Evolutionary conservation across 192 early-diverging fungal species (phyloP).

Genomic region (Backusella morwellensis): DNA sequence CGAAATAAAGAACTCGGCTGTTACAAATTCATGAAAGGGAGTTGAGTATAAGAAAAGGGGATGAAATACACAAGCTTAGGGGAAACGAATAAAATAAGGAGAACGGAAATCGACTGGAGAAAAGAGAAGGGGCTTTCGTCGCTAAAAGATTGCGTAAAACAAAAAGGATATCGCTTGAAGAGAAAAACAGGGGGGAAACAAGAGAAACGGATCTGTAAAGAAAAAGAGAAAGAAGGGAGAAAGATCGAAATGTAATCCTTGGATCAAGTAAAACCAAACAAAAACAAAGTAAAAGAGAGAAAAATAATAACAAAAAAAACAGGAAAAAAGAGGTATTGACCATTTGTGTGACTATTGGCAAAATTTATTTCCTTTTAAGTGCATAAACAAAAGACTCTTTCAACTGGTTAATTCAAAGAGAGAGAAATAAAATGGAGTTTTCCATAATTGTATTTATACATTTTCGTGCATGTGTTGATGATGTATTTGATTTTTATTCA

Average conservation of each 20-base stretch:
- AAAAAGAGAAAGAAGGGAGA: background rate
- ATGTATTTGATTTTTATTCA: background rate
- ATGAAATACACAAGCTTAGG: background rate
- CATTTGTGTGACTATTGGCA: conserved; percentile 2
- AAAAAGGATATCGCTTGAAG: background rate
- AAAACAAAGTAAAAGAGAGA: background rate
- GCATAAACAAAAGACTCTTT: background rate
- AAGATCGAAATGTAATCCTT: background rate
- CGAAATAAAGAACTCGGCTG: background rate
- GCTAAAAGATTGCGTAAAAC: background rate
- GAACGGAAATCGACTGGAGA: background rate
- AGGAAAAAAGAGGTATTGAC: background rate
- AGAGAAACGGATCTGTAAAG: background rate
- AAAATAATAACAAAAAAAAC: conserved; percentile 5
- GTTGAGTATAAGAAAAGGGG: background rate
- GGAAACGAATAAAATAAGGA: conserved; percentile 3
- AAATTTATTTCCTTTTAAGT: background rate
- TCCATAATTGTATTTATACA: background rate
- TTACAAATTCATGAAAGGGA: background rate
- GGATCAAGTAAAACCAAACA: background rate
- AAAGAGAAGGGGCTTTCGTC: background rate
- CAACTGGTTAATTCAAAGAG: background rate
- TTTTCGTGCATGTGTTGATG: background rate
- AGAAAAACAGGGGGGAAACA: background rate
- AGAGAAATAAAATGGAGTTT: background rate